A percentile compares a stretch with the other conserved stretches of the same genome.
Evolutionary conservation across 1,284 basidiomycete genomes (phyloP).

Genomic region (Mycena sp.): DNA sequence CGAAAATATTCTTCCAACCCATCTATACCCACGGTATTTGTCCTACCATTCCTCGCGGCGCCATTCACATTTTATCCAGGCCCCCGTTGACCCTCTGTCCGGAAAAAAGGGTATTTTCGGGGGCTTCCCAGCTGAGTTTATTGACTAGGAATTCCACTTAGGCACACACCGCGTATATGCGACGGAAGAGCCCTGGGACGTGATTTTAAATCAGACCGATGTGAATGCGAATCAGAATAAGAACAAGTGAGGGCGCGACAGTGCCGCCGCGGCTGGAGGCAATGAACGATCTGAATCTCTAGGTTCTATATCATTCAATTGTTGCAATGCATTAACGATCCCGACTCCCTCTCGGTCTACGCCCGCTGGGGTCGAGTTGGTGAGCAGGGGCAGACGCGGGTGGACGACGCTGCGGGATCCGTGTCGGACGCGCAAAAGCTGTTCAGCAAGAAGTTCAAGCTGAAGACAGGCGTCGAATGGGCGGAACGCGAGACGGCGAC

Average conservation of each 20-base stretch:
- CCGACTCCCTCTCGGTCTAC: constrained; percentile 50
- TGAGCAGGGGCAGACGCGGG: constrained; percentile 58
- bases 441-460: constrained; percentile 69
- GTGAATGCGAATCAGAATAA: constrained; percentile 69
- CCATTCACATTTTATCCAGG: too few relatives aligned
- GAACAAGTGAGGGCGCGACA: constrained; percentile 3
- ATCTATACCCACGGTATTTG: too few relatives aligned
- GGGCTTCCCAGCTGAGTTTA: too few relatives aligned
- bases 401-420: constrained; percentile 49
- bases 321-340: constrained; percentile 57
- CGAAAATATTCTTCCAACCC: too few relatives aligned
- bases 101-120: too few relatives aligned
- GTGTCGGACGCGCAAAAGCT: constrained; percentile 50
- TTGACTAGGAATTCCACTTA: too few relatives aligned
- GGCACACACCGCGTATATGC: constrained; percentile 6
- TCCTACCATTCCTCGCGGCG: too few relatives aligned
- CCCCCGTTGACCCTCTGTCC: too few relatives aligned
- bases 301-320: constrained; percentile 68
- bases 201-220: constrained; percentile 66
- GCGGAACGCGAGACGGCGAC: constrained; percentile 60
- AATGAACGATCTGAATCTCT: background rate
- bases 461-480: constrained; percentile 62
- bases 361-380: constrained; percentile 72
- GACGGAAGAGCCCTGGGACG: constrained; percentile 11
- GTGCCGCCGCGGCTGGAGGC: too few relatives aligned